Evolutionary conservation across 495 filamentous ascomycete species (phyloP).

Genomic region (Usnea hakonensis): DNA sequence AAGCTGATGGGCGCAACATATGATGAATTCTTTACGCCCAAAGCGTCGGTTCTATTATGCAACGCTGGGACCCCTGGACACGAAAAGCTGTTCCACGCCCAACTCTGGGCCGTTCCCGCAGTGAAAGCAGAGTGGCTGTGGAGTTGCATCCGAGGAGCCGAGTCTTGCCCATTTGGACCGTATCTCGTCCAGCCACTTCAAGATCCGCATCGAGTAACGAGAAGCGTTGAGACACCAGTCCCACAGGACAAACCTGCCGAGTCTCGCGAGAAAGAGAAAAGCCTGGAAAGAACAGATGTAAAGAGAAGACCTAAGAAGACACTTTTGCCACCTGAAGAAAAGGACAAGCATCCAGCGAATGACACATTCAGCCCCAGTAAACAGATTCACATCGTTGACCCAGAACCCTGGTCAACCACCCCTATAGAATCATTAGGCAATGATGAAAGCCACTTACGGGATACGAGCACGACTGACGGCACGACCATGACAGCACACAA

Average conservation of each 20-base stretch:
- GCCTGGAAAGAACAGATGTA: neutral
- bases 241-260: neutral
- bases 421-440: neutral
- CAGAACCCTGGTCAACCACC: neutral
- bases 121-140: conserved; percentile 77
- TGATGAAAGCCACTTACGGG: neutral
- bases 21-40: conserved; percentile 60
- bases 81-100: conserved; percentile 71
- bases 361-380: neutral
- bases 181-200: conserved; percentile 34
- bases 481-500: neutral
- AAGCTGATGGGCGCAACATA: conserved; percentile 70
- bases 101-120: conserved; percentile 65
- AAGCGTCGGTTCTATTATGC: conserved; percentile 63
- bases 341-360: neutral
- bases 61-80: conserved; percentile 49
- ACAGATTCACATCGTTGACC: neutral
- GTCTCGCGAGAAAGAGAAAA: neutral
- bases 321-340: neutral
- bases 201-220: neutral
- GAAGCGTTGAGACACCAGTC: neutral
- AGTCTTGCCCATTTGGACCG: conserved; percentile 43
- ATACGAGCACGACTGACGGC: neutral
- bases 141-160: conserved; percentile 59
- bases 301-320: neutral